phyloP scores from a whole-genome alignment of 1,284 basidiomycete species.

The Phylloporus sp. region DNA sequence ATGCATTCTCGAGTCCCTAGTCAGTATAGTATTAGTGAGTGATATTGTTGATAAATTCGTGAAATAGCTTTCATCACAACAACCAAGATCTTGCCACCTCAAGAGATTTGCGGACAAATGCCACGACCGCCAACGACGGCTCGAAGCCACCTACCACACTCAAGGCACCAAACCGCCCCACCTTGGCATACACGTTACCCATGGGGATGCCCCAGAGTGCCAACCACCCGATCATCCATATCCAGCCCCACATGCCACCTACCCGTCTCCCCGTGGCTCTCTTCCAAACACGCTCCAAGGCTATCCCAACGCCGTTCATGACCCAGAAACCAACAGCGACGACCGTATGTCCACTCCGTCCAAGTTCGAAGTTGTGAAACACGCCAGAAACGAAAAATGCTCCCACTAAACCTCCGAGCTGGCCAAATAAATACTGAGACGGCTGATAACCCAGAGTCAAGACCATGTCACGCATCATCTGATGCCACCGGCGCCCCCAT shows the following conservation, averaged over 20 bases:
- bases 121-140: slow-evolving; percentile 16
- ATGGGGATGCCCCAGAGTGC: slow-evolving; percentile 49
- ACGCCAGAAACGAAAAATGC: slow-evolving; percentile 59
- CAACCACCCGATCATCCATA: slow-evolving; percentile 55
- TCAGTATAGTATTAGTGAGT: too few relatives aligned
- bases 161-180: slow-evolving; percentile 36
- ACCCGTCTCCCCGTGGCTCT: slow-evolving; percentile 44
- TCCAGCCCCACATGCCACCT: slow-evolving; percentile 47
- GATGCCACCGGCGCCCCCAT: slow-evolving; percentile 51
- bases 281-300: slow-evolving; percentile 53
- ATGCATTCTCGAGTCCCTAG: too few relatives aligned
- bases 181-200: slow-evolving; percentile 52
- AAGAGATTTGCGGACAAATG: not conserved
- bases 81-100: not conserved
- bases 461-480: slow-evolving; percentile 40
- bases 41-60: too few relatives aligned
- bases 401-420: slow-evolving; percentile 51
- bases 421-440: slow-evolving; percentile 43
- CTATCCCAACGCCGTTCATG: slow-evolving; percentile 55
- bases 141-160: slow-evolving; percentile 18
- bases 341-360: slow-evolving; percentile 48
- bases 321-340: slow-evolving; percentile 55
- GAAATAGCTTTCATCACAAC: not conserved
- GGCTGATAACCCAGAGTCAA: slow-evolving; percentile 37
- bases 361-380: slow-evolving; percentile 58